These are phyloP conservation scores for Mucor circinelloides DNA, from an alignment of 371 early-diverging fungal species.

Conservation along the genomic window DNA sequence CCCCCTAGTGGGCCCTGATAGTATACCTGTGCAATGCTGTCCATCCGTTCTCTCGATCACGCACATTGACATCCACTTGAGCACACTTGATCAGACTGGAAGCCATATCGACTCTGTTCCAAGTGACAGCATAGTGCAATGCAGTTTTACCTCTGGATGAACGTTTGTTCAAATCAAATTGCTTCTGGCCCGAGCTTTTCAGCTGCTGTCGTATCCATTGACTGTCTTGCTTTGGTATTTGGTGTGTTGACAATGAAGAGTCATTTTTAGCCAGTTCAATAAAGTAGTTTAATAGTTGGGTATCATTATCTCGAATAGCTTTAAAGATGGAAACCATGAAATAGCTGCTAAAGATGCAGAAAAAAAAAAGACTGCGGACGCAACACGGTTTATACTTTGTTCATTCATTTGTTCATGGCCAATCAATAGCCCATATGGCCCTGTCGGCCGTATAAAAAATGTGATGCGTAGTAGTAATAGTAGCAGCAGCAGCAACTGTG, in stretches of 20 bases:
- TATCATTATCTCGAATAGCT: conserved; percentile 49
- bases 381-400: background rate
- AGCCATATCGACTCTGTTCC: conserved; percentile 49
- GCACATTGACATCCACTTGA: conserved; percentile 60
- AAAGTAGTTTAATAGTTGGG: conserved; percentile 38
- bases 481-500: no score
- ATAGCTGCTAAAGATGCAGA: background rate
- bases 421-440: no score
- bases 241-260: background rate
- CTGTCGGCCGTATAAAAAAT: no score
- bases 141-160: conserved; percentile 50
- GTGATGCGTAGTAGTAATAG: no score
- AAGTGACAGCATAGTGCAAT: conserved; percentile 50
- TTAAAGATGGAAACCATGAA: conserved; percentile 50
- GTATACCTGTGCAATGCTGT: conserved; percentile 69
- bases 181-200: conserved; percentile 22
- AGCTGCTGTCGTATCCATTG: conserved; percentile 21
- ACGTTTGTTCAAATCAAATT: conserved; percentile 47
- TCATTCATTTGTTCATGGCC: background rate
- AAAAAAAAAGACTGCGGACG: background rate
- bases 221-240: conserved; percentile 19
- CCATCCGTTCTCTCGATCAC: conserved; percentile 74
- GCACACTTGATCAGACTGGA: conserved; percentile 48
- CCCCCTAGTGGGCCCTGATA: background rate
- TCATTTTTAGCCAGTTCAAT: conserved; percentile 27